Evolutionary conservation across 768 basidiomycete genomes (phyloP), one percentile per base, ranked within the genome.

Genomic region (Thelephora aurantiotincta): DNA sequence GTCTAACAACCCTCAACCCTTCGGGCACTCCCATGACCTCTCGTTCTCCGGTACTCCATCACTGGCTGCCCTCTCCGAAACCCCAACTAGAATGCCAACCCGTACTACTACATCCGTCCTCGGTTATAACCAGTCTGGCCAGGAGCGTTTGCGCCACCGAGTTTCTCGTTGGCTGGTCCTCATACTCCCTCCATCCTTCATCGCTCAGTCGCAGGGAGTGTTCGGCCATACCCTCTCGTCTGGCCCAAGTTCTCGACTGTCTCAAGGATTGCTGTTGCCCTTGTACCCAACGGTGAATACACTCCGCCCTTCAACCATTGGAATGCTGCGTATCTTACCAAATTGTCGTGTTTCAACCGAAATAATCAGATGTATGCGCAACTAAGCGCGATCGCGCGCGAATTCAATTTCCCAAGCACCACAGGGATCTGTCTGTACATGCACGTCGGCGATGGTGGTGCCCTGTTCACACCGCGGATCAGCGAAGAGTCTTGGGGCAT

Each of bases 321-420:
- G 26, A 30, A 9, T 9, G 9, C 26, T 9, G 26, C 26, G 9
- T 30, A 30, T 46, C 38, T 35, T 19, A 19, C 23, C 33, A 34
- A 16, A 46, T 34, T 41, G 41, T 36, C 50, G 7, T 33, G 56
- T 35, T 53, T 23, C 30, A 19, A 18, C 9, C 11, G 35, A 43
- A 3, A 45, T 35, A 46, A 48, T 6, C 46, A 90, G 88, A 75
- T 89, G 69, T 78, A 77, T 56, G 77, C 72, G 13, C 87, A 91
- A 61, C 65, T 89, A 33, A 71, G 72, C 23, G 82, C 84, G 9
- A 87, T 91, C 51, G 83, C 85, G 3, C 74, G 77, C 44, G 86
- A 90, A 60, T 89, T 80, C 64, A 81, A 76, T 57, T 83, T 89
- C 53, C 87, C 87, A 0, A 84, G 80, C 58, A 80, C 72, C 18